Evolutionary conservation across 78 protist species (phyloP).

Genomic region (Guillardia theta): DNA sequence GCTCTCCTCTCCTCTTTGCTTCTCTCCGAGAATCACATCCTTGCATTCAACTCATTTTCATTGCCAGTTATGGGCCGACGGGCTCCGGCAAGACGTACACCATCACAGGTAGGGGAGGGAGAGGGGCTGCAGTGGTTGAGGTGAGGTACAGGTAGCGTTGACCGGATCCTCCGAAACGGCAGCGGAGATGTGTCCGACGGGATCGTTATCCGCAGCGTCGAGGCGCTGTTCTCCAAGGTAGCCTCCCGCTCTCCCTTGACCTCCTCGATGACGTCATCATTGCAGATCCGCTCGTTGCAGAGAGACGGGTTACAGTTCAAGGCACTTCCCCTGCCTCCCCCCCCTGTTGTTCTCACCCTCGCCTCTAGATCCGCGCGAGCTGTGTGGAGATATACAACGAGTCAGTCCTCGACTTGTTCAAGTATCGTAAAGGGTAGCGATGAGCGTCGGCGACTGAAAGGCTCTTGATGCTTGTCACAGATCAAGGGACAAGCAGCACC

Average conservation of each 20-base stretch:
- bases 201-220: not conserved
- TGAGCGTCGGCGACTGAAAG: no score
- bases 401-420: not conserved
- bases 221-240: not conserved
- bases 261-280: not conserved
- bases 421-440: not conserved
- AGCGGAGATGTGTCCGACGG: not conserved
- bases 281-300: not conserved
- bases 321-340: no score
- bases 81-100: conserved; percentile 34
- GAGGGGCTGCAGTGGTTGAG: not conserved
- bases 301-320: not conserved
- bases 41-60: no score
- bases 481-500: not conserved
- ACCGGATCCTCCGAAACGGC: not conserved
- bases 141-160: not conserved
- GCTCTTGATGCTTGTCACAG: no score
- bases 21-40: not conserved
- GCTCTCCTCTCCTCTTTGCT: not conserved
- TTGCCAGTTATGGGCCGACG: not conserved
- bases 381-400: conserved; percentile 19
- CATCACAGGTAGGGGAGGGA: not conserved
- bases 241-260: not conserved
- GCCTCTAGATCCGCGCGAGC: not conserved
- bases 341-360: no score